phyloP scores from a whole-genome alignment of 257 asterid species.

The Ilex aquifolium region DNA sequence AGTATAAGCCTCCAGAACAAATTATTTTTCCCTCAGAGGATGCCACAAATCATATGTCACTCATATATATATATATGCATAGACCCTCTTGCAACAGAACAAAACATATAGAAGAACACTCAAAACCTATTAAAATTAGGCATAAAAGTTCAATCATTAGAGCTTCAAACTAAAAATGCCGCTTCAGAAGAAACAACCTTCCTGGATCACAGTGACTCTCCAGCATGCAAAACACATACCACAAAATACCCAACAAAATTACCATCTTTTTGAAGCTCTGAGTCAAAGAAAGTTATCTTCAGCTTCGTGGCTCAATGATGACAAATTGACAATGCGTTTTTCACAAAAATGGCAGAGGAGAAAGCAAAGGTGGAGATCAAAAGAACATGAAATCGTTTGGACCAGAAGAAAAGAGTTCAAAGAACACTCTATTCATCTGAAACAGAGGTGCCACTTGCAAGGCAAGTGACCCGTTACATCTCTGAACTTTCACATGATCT shows the following conservation, averaged over 20 bases:
- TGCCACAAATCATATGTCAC: no score
- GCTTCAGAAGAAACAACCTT: conserved; percentile 3
- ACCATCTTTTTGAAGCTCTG: conserved; percentile 7
- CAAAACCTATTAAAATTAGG: conserved; percentile 18
- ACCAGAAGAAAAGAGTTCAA: conserved; percentile 18
- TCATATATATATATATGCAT: no score
- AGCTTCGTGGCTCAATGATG: conserved; percentile 2
- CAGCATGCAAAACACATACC: no score
- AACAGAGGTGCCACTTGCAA: conserved; percentile 36
- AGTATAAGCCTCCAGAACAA: background rate
- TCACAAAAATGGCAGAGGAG: conserved; percentile 19
- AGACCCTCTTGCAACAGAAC: conserved; percentile 7
- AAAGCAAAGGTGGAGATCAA: conserved; percentile 12
- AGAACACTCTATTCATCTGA: conserved; percentile 55
- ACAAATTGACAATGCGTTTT: conserved; percentile 4
- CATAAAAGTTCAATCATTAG: conserved; percentile 18
- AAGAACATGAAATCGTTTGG: conserved; percentile 17
- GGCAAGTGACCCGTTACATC: conserved; percentile 56
- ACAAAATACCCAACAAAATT: no score
- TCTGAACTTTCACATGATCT: conserved; percentile 39
- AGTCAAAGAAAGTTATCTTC: background rate
- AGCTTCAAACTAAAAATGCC: conserved; percentile 10
- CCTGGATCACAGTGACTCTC: background rate
- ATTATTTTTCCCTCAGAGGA: no score
- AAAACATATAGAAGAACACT: conserved; percentile 11